Base-by-base conservation (phyloP, 192 early-diverging fungal species). In the Podila horticola region DNA sequence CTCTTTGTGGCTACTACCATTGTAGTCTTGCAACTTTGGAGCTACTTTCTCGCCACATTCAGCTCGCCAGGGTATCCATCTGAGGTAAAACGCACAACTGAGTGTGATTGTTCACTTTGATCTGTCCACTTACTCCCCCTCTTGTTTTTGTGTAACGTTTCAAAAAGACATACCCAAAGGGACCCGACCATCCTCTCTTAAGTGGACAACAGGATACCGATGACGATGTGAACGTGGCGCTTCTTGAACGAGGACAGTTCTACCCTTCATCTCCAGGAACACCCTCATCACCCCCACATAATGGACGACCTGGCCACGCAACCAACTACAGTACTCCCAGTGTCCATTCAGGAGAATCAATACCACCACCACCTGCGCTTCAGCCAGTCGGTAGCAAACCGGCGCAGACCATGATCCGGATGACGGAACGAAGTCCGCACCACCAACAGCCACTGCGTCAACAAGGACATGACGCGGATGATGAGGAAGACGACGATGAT, bases 31-130 rank as follows among this genome's bases (percentile, higher is more conserved):
- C 57, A 77, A 24, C 13, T 77, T 31, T 85, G 84, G 84, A 77
- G 84, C 62, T 85, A 82, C 49, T 70, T 64, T 19, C 20, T 77
- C 13, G 84, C 79, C 28, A 66, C 61, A 41, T 82, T 82, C 13
- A 52, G 58, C 3, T 76, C 77, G 0, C 79, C 84, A 45, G 84
- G 84, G 22, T 71, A 64, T 52, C 79, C 83, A 0, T 71, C 70
- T 30, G 74, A 82, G 48, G 84, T 82, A 63, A 50, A 19, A n/a
- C n/a, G n/a, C 2, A 59, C 6, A 36, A 24, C 38, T 0, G 36
- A 59, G 30, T 10, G 15, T 7, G 33, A 28, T 9, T 67, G 52
- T 67, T 2, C 10, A 31, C 13, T 41, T 7, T 50, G 30, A 50
- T 63, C 45, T 31, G 62, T 20, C 22, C 24, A 7, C 17, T 19